phyloP scores from a whole-genome alignment of 208 protist species.

The Porcisia deanei region DNA sequence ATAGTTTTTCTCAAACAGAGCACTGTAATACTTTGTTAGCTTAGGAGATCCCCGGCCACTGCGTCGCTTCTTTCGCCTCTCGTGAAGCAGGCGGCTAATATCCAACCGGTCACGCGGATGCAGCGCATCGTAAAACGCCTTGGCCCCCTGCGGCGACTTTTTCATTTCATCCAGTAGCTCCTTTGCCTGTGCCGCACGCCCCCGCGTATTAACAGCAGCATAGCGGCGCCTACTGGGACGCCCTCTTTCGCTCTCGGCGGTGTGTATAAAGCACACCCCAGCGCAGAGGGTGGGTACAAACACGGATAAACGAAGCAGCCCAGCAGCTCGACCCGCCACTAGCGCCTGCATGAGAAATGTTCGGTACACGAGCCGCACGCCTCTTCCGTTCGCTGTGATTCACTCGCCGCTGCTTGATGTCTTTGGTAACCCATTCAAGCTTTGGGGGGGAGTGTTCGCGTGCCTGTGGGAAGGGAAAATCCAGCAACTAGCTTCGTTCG shows the following conservation, averaged over 20 bases:
- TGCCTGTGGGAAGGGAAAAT: too few relatives aligned
- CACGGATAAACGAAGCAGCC: background rate
- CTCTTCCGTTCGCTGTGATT: background rate
- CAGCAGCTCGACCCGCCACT: background rate
- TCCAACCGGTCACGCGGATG: conserved; percentile 72
- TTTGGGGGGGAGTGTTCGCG: too few relatives aligned
- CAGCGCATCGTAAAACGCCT: conserved; percentile 47
- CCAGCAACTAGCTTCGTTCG: too few relatives aligned
- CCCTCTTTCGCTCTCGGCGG: conserved; percentile 2
- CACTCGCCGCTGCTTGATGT: background rate
- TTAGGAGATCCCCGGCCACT: conserved; percentile 14
- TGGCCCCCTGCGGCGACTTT: conserved; percentile 30
- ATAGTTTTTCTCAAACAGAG: conserved; percentile 65
- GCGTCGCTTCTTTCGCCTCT: conserved; percentile 33
- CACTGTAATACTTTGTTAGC: conserved; percentile 62
- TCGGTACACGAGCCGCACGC: background rate
- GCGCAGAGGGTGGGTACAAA: background rate
- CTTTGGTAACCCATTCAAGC: too few relatives aligned
- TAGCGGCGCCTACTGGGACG: conserved; percentile 57
- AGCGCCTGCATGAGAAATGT: background rate
- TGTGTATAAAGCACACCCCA: conserved; percentile 1
- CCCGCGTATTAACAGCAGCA: conserved; percentile 60
- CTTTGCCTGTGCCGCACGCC: conserved; percentile 46
- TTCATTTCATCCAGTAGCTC: conserved; percentile 60
- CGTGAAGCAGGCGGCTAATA: conserved; percentile 53